Conservation (phyloP, 2,329 filamentous ascomycete species). For the Trichoderma arundinaceum region DNA sequence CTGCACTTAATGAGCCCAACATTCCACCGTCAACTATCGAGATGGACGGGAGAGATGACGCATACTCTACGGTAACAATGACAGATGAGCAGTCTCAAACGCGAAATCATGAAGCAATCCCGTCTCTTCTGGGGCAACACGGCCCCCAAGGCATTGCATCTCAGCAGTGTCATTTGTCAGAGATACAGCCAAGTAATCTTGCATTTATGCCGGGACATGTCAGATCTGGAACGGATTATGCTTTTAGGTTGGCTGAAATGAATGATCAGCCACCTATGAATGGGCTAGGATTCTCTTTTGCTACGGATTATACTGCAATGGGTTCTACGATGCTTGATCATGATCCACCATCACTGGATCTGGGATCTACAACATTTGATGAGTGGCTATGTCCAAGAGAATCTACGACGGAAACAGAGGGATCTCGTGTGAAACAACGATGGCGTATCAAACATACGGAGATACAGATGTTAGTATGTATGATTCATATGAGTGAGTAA, state of each 20-base stretch:
- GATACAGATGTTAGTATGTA: neutral
- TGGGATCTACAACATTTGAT: constrained; percentile 31
- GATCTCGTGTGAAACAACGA: neutral
- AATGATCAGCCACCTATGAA: neutral
- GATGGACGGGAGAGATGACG: neutral
- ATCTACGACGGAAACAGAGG: neutral
- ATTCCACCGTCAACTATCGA: neutral
- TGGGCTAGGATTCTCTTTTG: neutral
- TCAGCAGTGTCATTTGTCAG: neutral
- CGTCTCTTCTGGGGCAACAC: neutral
- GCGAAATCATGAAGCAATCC: neutral
- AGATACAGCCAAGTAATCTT: neutral
- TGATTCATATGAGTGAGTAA: neutral
- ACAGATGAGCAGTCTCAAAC: too few species aligned
- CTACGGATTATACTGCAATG: neutral
- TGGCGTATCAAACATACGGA: neutral
- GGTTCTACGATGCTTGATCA: neutral
- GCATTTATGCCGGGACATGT: neutral
- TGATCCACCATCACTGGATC: constrained; percentile 10
- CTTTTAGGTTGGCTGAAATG: neutral
- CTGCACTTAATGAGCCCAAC: neutral
- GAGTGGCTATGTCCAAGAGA: constrained; percentile 33
- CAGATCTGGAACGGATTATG: neutral
- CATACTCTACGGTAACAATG: neutral
- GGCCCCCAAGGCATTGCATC: neutral